A percentile compares a stretch with the other conserved stretches of the same genome.
phyloP scores from a whole-genome alignment of 2,329 filamentous ascomycete species.

The Scedosporium dehoogii region DNA sequence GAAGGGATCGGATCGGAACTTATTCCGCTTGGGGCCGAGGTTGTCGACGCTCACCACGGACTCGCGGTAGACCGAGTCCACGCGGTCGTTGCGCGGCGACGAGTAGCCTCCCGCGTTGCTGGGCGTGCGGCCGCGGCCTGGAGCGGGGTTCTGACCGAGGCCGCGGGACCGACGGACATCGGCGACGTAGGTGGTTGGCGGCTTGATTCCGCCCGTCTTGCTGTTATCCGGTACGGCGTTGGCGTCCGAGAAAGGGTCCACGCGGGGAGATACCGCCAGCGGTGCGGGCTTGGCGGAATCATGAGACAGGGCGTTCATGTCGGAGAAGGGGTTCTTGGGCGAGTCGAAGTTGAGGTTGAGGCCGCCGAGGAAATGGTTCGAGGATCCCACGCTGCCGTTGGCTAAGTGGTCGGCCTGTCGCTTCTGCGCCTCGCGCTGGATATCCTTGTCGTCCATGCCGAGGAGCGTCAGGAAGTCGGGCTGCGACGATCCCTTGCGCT shows the following conservation, averaged over 20 bases:
- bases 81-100: conserved; percentile 11
- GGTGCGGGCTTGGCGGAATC: conserved; percentile 28
- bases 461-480: conserved; percentile 34
- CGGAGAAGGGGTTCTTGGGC: conserved; percentile 36
- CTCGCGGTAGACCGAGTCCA: conserved; percentile 31
- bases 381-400: conserved; percentile 22
- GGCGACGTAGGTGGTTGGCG: conserved; percentile 33
- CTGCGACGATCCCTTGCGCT: conserved; percentile 17
- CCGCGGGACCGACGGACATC: conserved; percentile 39
- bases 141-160: conserved; percentile 22
- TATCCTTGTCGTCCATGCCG: conserved; percentile 30
- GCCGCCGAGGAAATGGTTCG: conserved; percentile 28
- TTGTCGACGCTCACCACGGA: conserved; percentile 28
- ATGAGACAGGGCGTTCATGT: conserved; percentile 30
- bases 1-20: conserved; percentile 55
- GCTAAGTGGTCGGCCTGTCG: conserved; percentile 18
- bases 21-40: conserved; percentile 38
- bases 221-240: conserved; percentile 26
- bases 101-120: conserved; percentile 11
- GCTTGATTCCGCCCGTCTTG: conserved; percentile 14
- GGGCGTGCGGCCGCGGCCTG: conserved; percentile 15
- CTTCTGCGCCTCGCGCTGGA: conserved; percentile 26
- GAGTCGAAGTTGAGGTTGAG: conserved; percentile 27
- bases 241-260: conserved; percentile 37
- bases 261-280: conserved; percentile 16